Percentiles rank a stretch among this genome's conserved stretches.
Evolutionary conservation across 2,329 filamentous ascomycete genomes (phyloP).

Genomic region (Nemania serpens): DNA sequence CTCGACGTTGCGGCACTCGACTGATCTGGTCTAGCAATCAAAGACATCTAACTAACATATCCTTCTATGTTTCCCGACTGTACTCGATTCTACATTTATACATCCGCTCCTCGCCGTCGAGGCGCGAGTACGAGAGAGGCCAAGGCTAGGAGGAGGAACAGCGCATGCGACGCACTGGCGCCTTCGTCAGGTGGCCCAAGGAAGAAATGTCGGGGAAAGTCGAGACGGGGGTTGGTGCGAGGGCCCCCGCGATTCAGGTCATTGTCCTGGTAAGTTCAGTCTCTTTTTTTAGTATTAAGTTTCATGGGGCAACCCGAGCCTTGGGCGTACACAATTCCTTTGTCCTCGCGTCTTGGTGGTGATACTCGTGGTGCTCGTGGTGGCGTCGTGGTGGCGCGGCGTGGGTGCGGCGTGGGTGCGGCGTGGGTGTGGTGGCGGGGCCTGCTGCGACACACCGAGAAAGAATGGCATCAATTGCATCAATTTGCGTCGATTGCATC

Average conservation of each 20-base stretch:
- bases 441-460: slow-evolving; percentile 24
- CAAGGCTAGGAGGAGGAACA: neutral
- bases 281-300: slow-evolving; percentile 5
- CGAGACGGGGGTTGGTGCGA: slow-evolving; percentile 29
- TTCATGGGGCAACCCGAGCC: neutral
- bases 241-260: slow-evolving; percentile 66
- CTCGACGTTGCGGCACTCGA: neutral
- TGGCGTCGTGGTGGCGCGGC: slow-evolving; percentile 9
- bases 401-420: slow-evolving; percentile 21
- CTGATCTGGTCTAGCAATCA: neutral
- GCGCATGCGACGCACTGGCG: neutral
- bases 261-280: slow-evolving; percentile 70
- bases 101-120: neutral
- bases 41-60: neutral
- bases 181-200: neutral
- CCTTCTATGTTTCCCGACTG: neutral
- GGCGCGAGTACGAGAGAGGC: neutral
- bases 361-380: neutral
- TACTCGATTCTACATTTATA: neutral
- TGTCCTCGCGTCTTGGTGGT: slow-evolving; percentile 14
- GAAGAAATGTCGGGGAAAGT: slow-evolving; percentile 24
- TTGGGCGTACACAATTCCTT: slow-evolving; percentile 20
- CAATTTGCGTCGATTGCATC: neutral
- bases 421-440: slow-evolving; percentile 16
- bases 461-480: slow-evolving; percentile 13